Base-by-base conservation (phyloP, 306 rosid genomes). In the Ziziphus jujuba region DNA sequence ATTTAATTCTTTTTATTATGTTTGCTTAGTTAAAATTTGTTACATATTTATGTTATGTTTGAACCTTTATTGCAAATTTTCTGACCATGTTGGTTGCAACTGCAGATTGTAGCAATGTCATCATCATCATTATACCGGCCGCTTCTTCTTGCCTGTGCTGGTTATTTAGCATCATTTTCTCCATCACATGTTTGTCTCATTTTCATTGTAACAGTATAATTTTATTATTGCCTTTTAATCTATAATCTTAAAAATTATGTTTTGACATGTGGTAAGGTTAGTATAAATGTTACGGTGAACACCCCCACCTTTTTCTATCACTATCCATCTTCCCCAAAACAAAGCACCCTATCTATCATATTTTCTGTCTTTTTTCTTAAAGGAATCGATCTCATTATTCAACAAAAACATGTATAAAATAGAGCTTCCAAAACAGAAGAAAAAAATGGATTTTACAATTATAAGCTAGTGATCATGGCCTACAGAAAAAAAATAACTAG, bases 101-200 rank as follows among this genome's bases (percentile, higher is more conserved):
- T 82, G 90, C 95, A 92, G 98, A 85, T 92, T 73, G 89, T 92
- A 59, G 72, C 75, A 19, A 80, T 87, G 50, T 70, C 91, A 22
- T 77, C 91, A 56, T 89, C 96, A 61, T 81, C 80, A n/a, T 67
- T 85, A 6, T 79, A 85, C 76, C 85, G 84, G 22, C 78, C 90
- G 2, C 92, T 92, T 70, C 92, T 92, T 73, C 87, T 81, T 62
- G 89, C 96, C 58, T 84, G 92, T 79, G 91, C 98, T 69, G 98
- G 96, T 67, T 92, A 89, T 80, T 80, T 92, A 69, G 84, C 95
- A 28, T 92, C 98, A 16, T 92, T 82, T 78, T 89, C 92, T 5
- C 95, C 87, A 70, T 89, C 98, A 48, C 96, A 92, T 81, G 98
- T 91, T 70, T 43, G 96, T 89, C 60, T 77, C 78, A 61, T 71